Evolutionary conservation across 371 early-diverging fungal genomes (phyloP), one percentile per base, ranked within the genome.

Genomic region (Apophysomyces trapeziformis): DNA sequence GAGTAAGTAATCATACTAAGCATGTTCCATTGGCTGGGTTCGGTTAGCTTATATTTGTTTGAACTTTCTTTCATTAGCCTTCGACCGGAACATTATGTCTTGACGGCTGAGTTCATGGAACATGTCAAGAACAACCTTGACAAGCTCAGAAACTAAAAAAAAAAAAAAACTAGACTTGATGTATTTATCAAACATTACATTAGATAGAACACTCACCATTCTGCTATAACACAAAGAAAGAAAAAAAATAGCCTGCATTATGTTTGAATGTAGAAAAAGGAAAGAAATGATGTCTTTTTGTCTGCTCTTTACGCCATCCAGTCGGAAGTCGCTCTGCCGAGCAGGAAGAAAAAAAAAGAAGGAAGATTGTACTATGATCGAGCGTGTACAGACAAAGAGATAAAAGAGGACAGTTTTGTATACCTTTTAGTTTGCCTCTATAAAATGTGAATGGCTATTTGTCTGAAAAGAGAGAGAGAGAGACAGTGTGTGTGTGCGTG

Each of bases 41-140:
- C 41, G 41, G 41, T 41, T 41, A 41, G 13, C 41, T 41, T 26
- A 56, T 60, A 47, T 13, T 68, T 46, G 47, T 63, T 37, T n/a
- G 57, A 18, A 32, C 45, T 60, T 59, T 37, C 11, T 68, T 58
- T 35, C 57, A 16, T 62, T 60, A 85, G 85, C 11, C 74, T 90
- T 38, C 81, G 81, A 38, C 82, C 90, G 37, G 86, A 88, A 60
- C 90, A 91, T 65, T 93, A 92, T 72, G 92, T 89, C 63, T 89
- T 86, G 50, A 94, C 94, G 44, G 72, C 82, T 56, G 92, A 92
- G 69, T 94, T 91, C 78, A 89, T 94, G 84, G 83, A 91, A 56
- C 85, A 85, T 45, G 85, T 93, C 65, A 86, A 89, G 47, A 76
- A 82, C 62, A 89, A 85, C 64, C 83, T 93, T 41, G 85, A 89